These are phyloP conservation scores for Dissoconium aciculare DNA, from an alignment of 2,329 filamentous ascomycete species.

Conservation along the genomic window DNA sequence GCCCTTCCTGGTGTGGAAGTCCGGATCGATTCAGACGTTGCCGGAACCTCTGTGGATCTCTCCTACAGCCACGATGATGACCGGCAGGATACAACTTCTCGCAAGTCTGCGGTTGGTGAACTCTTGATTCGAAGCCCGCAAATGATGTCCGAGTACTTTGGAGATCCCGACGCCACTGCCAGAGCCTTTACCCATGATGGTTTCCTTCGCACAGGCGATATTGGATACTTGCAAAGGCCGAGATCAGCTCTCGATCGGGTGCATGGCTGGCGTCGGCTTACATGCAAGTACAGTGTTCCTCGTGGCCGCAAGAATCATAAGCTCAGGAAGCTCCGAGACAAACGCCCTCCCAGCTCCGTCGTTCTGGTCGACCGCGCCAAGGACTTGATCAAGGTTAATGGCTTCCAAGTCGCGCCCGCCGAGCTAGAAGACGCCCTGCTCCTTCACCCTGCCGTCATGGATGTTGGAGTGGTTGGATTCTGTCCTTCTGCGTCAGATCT, in stretches of 20 bases:
- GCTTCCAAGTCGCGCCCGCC: conserved; percentile 20
- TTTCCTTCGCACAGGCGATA: conserved; percentile 84
- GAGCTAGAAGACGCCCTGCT: conserved; percentile 22
- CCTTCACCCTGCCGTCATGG: conserved; percentile 12
- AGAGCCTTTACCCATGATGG: conserved; percentile 31
- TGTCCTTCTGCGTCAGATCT: conserved; percentile 6
- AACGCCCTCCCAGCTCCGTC: conserved; percentile 20
- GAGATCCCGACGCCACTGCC: conserved; percentile 18
- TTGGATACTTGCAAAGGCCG: conserved; percentile 16
- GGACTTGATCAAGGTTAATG: conserved; percentile 24
- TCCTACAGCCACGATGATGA: conserved; percentile 15
- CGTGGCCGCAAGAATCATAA: too few relatives aligned
- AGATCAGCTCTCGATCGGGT: too few relatives aligned
- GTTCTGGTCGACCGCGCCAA: conserved; percentile 23
- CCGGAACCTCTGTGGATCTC: conserved; percentile 7
- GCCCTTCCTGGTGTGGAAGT: conserved; percentile 25
- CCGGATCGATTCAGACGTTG: conserved; percentile 25
- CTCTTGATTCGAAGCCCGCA: conserved; percentile 27
- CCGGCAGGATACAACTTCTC: conserved; percentile 18
- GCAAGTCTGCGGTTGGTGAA: conserved; percentile 29
- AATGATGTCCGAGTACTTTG: conserved; percentile 28
- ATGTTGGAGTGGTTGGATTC: conserved; percentile 18
- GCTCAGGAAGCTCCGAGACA: too few relatives aligned
- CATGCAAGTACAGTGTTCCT: too few relatives aligned
- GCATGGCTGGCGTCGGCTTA: too few relatives aligned